Evolutionary conservation across 2,329 filamentous ascomycete species (phyloP), one percentile per base, ranked within the genome.

Genomic region (Cladophialophora psammophila): DNA sequence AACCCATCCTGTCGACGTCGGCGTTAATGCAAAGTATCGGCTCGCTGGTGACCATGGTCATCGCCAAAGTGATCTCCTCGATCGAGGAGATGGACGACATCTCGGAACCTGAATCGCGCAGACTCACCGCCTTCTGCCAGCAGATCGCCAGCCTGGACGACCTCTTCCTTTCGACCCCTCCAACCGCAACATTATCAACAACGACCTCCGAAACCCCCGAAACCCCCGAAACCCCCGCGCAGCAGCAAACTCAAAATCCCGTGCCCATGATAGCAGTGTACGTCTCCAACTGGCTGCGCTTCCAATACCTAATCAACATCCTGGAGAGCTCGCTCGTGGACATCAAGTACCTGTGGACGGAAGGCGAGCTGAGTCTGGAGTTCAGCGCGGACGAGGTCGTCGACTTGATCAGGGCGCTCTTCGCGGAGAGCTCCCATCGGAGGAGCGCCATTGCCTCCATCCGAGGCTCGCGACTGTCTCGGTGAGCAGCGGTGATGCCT

Each of bases 21-120:
- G 87, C 85, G 4, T 78, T 89, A 13, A 80, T 88, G n/a, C 88
- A 90, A 73, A 86, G 85, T 3, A 80, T 88, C 13, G 88, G 87
- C 26, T 86, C 84, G 2, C 78, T 90, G 1, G 77, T 89, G 2
- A 83, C 84, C 2, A 85, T 86, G 0, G 81, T 86, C 3, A 83
- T 86, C 20, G 80, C 81, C 48, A 89, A 88, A 73, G 83, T 89
- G 59, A 86, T 89, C 65, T 79, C 84, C 53, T 87, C 89, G 52
- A 82, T 90, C 18, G 84, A 88, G 74, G 88, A 90, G 66, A 80
- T 89, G 73, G 80, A 84, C 34, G 87, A 89, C 72, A 90, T 90
- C 67, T 86, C 86, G 9, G 88, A 88, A 66, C 82, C 86, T 35
- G 87, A 90, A 72, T 88, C 85, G 0, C 84, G 84, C 71, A 83